Percentiles rank a stretch among this genome's conserved stretches.
Evolutionary conservation across 805 yeast species (phyloP).

Genomic region (Cyberlindnera sargentensis): DNA sequence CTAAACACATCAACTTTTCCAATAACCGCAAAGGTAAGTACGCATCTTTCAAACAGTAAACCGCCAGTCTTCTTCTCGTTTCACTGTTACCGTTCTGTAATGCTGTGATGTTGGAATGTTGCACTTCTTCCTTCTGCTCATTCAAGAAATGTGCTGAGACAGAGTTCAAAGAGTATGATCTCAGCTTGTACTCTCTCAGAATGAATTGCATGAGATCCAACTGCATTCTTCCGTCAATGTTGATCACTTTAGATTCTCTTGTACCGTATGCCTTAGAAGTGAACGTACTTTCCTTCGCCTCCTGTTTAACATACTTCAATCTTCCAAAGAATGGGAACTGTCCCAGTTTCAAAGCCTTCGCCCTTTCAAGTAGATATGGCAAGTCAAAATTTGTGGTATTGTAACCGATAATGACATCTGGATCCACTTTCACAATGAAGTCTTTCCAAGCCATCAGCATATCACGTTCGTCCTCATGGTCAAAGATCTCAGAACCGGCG

Average conservation of each 20-base stretch:
- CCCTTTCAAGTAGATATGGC: constrained; percentile 87
- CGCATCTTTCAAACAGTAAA: constrained; percentile 95
- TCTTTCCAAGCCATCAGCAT: constrained; percentile 85
- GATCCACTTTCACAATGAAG: constrained; percentile 78
- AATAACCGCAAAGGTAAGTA: constrained; percentile 80
- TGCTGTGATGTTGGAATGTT: constrained; percentile 92
- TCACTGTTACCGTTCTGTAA: constrained; percentile 89
- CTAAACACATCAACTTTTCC: constrained; percentile 92
- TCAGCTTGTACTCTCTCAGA: constrained; percentile 89
- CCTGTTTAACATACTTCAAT: constrained; percentile 59
- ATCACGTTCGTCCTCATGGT: constrained; percentile 66
- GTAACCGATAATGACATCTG: constrained; percentile 96
- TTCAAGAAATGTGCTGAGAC: constrained; percentile 91
- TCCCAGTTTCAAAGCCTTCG: constrained; percentile 56
- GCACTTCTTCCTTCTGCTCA: constrained; percentile 98
- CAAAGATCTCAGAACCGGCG: constrained; percentile 85
- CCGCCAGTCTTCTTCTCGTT: constrained; percentile 91
- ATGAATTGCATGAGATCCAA: constrained; percentile 86
- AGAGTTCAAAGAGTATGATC: constrained; percentile 91
- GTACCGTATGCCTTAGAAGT: constrained; percentile 96
- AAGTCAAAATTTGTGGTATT: constrained; percentile 92
- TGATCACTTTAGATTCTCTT: constrained; percentile 82
- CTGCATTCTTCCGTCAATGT: constrained; percentile 95
- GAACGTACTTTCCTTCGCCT: constrained; percentile 72
- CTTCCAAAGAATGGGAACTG: constrained; percentile 87